Percentiles rank a stretch among this genome's conserved stretches.
These are phyloP conservation scores for Ampelocalamus luodianensis DNA, from an alignment of 176 grass and related monocot genomes.

Conservation along the genomic window DNA sequence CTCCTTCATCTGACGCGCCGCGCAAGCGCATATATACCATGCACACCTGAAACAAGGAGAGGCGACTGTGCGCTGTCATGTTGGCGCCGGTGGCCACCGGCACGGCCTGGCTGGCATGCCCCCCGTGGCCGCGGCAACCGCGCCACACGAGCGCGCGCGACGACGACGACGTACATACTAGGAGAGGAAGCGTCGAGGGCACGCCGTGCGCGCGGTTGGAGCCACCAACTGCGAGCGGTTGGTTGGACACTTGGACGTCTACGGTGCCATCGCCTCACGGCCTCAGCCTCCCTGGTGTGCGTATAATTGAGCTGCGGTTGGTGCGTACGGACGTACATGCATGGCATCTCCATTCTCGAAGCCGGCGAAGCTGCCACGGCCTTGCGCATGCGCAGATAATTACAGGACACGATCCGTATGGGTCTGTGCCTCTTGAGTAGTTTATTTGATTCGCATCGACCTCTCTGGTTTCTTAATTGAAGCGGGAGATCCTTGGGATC, in stretches of 20 bases:
- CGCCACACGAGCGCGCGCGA: conserved; percentile 31
- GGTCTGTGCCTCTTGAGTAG: background rate
- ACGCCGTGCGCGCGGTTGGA: background rate
- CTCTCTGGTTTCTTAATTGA: conserved; percentile 14
- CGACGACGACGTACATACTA: background rate
- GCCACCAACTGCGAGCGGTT: background rate
- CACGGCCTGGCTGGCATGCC: conserved; percentile 47
- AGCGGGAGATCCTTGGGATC: conserved; percentile 11
- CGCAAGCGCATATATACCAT: conserved; percentile 38
- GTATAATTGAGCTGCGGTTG: background rate
- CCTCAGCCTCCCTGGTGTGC: background rate
- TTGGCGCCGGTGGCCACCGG: background rate
- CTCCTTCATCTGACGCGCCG: background rate
- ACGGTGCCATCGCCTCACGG: background rate
- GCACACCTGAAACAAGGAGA: background rate
- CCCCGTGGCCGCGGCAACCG: conserved; percentile 5
- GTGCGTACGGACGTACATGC: background rate
- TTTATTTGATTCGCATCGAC: conserved; percentile 9
- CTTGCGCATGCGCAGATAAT: background rate
- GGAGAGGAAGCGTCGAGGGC: background rate
- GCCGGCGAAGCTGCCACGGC: conserved; percentile 35
- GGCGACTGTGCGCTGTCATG: conserved; percentile 34
- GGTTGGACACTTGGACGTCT: background rate
- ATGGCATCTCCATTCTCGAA: background rate
- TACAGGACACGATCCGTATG: background rate